Conservation (phyloP, 352 stramenopile genomes). For the Pythium rishiriense region DNA sequence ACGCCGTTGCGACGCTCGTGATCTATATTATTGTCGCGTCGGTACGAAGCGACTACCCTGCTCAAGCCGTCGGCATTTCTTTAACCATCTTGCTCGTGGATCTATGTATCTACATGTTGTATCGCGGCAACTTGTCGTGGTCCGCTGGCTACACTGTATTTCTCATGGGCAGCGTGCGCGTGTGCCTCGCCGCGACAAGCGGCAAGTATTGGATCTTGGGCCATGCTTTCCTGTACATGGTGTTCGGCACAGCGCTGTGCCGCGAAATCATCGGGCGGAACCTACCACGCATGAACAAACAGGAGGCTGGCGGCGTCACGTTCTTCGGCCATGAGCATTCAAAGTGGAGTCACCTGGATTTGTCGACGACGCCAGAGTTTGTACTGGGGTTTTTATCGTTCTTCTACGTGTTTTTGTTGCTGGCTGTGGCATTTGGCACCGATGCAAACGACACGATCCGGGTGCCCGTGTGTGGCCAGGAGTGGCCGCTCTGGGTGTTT, state of each 20-base stretch:
- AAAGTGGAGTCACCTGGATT: slow-evolving; percentile 63
- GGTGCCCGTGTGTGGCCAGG: slow-evolving; percentile 56
- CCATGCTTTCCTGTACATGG: slow-evolving; percentile 77
- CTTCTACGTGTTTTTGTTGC: slow-evolving; percentile 83
- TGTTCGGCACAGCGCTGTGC: slow-evolving; percentile 76
- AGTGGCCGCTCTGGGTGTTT: slow-evolving; percentile 87
- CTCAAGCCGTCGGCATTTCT: slow-evolving; percentile 61
- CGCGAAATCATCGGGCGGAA: slow-evolving; percentile 83
- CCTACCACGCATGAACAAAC: slow-evolving; percentile 77
- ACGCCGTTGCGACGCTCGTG: slow-evolving; percentile 44
- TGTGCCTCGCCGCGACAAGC: slow-evolving; percentile 67
- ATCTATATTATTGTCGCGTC: slow-evolving; percentile 65
- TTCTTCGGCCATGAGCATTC: slow-evolving; percentile 81
- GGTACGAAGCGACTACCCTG: slow-evolving; percentile 54
- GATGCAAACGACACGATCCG: slow-evolving; percentile 47
- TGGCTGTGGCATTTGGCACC: slow-evolving; percentile 73
- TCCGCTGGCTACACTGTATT: slow-evolving; percentile 82
- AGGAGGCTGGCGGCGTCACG: slow-evolving; percentile 77
- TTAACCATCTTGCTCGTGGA: slow-evolving; percentile 74
- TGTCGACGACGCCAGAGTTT: slow-evolving; percentile 81
- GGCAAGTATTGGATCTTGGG: slow-evolving; percentile 82
- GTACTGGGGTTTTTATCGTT: slow-evolving; percentile 82
- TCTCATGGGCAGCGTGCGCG: slow-evolving; percentile 66
- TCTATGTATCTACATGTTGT: slow-evolving; percentile 72
- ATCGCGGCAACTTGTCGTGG: slow-evolving; percentile 68